Conservation (phyloP, 1,139 yeast species). For the Debaryomyces sp. region DNA sequence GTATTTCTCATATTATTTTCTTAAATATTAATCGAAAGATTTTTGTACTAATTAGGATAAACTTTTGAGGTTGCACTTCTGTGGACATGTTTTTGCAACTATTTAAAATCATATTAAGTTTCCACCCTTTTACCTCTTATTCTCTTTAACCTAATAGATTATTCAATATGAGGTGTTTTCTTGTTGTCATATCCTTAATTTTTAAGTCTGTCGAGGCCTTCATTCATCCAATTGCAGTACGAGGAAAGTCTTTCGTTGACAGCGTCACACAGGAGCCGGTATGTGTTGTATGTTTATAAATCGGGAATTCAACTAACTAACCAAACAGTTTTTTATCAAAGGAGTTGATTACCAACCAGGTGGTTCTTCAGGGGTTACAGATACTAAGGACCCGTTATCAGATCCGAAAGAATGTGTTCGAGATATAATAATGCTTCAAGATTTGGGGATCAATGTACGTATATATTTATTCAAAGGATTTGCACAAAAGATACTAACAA, state of each 20-base stretch:
- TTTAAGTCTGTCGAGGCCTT: slow-evolving; percentile 20
- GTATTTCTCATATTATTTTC: too few relatives aligned
- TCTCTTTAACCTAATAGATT: background rate
- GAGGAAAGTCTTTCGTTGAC: slow-evolving; percentile 75
- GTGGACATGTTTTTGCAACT: slow-evolving; percentile 8
- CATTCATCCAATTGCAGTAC: slow-evolving; percentile 62
- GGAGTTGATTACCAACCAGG: slow-evolving; percentile 92
- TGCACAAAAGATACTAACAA: slow-evolving; percentile 23
- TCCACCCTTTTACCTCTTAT: background rate
- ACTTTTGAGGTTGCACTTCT: background rate
- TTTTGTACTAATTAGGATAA: background rate
- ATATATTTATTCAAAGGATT: background rate
- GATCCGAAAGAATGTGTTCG: slow-evolving; percentile 70
- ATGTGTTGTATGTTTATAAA: slow-evolving; percentile 25
- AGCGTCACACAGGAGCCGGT: slow-evolving; percentile 77
- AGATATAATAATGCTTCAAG: slow-evolving; percentile 72
- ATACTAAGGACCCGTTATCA: slow-evolving; percentile 67
- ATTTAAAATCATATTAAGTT: background rate
- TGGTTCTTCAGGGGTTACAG: slow-evolving; percentile 70
- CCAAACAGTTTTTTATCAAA: slow-evolving; percentile 53
- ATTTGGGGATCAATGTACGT: slow-evolving; percentile 72
- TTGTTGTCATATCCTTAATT: background rate
- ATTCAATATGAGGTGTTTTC: background rate
- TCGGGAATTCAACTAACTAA: slow-evolving; percentile 8
- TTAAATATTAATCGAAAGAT: background rate